phyloP scores from a whole-genome alignment of 2,329 filamentous ascomycete genomes.

The Botrytis cinerea region DNA sequence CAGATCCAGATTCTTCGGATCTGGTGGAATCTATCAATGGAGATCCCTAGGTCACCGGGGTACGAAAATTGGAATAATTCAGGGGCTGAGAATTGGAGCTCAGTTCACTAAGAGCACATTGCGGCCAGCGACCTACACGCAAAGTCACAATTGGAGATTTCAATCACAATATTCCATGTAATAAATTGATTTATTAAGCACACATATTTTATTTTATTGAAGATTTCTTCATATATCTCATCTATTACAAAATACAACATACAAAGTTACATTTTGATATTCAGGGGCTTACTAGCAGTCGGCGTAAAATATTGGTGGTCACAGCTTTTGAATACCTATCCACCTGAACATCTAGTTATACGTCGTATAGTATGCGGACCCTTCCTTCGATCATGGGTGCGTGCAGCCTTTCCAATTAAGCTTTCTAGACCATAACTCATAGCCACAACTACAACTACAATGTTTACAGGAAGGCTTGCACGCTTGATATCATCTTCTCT shows the following conservation, averaged over 20 bases:
- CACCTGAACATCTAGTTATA: background rate
- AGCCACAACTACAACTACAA: background rate
- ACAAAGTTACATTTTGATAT: background rate
- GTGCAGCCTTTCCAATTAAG: background rate
- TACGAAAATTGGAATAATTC: slow-evolving; percentile 10
- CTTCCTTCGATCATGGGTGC: too few species aligned
- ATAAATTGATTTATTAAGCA: background rate
- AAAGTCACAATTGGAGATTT: background rate
- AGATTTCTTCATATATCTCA: background rate
- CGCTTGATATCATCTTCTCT: background rate
- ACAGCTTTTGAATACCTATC: background rate
- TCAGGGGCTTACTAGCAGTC: background rate
- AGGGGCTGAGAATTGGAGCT: background rate
- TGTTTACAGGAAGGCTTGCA: background rate
- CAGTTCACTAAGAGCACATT: background rate
- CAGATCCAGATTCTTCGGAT: background rate
- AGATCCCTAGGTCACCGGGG: background rate
- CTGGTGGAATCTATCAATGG: slow-evolving; percentile 1
- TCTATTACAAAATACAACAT: background rate
- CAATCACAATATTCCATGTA: background rate
- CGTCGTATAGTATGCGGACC: background rate
- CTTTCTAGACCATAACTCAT: too few species aligned
- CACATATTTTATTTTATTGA: background rate
- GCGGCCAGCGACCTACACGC: background rate
- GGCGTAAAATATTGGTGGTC: background rate